Evolutionary conservation across 2,329 filamentous ascomycete species (phyloP), one percentile per base, ranked within the genome.

Genomic region (Neonectria faginata): DNA sequence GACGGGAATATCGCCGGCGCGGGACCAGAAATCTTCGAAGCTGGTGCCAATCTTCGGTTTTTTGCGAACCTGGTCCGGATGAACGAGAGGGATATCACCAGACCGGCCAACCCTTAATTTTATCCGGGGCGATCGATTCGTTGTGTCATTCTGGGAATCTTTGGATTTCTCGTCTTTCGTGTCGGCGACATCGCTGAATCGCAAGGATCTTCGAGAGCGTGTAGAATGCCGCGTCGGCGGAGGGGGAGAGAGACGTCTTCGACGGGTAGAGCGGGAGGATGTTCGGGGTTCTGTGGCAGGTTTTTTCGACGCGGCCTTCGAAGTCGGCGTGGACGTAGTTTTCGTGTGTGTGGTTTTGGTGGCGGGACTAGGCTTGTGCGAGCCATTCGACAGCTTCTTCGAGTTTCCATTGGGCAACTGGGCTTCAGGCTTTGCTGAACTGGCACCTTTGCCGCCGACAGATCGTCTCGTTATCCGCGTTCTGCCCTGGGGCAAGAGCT

Each of bases 21-120:
- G 79, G 16, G 79, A 74, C 73, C 89, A 84, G 72, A 86, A 91
- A 64, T 91, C 88, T 29, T 84, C 82, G 50, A 91, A 86, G 42
- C 75, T 85, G 0, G 82, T 75, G 11, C 84, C 86, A 56, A 88
- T 80, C 69, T 84, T 87, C 0, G 85, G 79, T 39, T 82, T 82
- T 22, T 86, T 80, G 54, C 84, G 83, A 54, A 87, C 82, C 69
- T 89, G 85, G 25, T 83, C 84, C 6, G 87, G 86, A 71, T 91
- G 87, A 7, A 89, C 84, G 4, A 89, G 75, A 16, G 89, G 89
- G 42, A 91, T 82, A 20, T 74, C 60, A 14, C 74, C 75, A 5
- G 75, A 74, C 29, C 76, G 73, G 16, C 68, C 70, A 12, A 86
- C 78, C 27, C 83, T 82, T 44, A 88, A 68, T 59, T 82, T 84